Evolutionary conservation across 495 filamentous ascomycete genomes (phyloP), one percentile per base, ranked within the genome.

Genomic region (Neurospora intermedia): DNA sequence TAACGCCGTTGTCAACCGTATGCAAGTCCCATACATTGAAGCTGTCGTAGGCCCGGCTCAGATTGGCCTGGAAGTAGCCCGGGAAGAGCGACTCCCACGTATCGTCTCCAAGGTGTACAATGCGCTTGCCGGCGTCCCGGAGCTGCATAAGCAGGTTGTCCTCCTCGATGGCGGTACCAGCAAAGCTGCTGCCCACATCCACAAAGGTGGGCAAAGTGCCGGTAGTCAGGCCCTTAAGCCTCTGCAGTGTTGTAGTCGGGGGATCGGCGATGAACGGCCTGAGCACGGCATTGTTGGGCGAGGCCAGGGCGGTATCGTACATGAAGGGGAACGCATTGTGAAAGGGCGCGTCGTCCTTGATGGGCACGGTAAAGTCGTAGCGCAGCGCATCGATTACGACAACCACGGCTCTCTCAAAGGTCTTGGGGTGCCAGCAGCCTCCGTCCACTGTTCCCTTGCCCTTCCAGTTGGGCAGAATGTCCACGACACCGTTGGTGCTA

Each of bases 1-100:
- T 92, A n/a, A 99, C 96, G 1, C 96, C 96, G 76, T 97, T 96
- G 77, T 99, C 96, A 18, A 99, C 92, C 0, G 96, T 98, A 77
- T 98, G 94, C 78, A 99, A 81, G 80, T 99, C 96, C 94, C 94
- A 98, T 6, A 98, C 96, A 78, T 98, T 98, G 81, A 99, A 94
- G 54, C 95, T 98, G 80, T 98, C 94, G 79, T 96, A 98, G 3
- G 96, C 88, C 73, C 85, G 86, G 73, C 93, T 96, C 70, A 98
- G 87, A 54, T 94, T 91, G 3, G 87, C 83, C 78, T 97, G 91
- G 77, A 99, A 98, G 80, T 96, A 93, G 9, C 88, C 93, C 0
- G 96, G 96, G 77, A 98, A 99, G 46, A 99, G 82, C 45, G 92
- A 84, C 72, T 93, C 92, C 96, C 96, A 99, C 9, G 96, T 99